Percentiles rank a stretch among this genome's conserved stretches.
Conservation (phyloP, 495 filamentous ascomycete species). For the Letharia columbiana region DNA sequence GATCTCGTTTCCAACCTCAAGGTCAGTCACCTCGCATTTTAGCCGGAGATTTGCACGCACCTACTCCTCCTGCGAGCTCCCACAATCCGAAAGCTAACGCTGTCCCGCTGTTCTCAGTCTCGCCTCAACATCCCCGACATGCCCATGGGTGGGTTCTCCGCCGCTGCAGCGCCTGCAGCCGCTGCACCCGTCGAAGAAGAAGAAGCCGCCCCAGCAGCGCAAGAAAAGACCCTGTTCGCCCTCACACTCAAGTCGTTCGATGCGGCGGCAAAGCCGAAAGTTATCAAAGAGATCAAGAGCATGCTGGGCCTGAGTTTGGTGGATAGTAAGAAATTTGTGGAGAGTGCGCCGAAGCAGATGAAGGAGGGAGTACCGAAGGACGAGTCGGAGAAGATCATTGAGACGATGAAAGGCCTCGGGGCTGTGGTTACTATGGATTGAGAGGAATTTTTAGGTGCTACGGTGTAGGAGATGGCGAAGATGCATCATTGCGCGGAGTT, state of each 20-base stretch:
- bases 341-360: constrained; percentile 93
- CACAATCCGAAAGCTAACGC: constrained; percentile 14
- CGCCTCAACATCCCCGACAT: constrained; percentile 97
- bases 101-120: constrained; percentile 45
- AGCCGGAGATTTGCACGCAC: not conserved
- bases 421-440: constrained; percentile 87
- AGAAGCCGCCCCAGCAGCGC: constrained; percentile 66
- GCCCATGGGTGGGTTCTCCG: constrained; percentile 78
- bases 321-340: constrained; percentile 99
- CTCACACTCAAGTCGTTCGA: constrained; percentile 88
- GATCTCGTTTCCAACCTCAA: constrained; percentile 89
- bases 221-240: constrained; percentile 97
- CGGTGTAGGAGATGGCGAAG: not conserved
- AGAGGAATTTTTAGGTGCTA: constrained; percentile 14
- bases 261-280: constrained; percentile 81
- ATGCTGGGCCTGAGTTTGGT: constrained; percentile 92
- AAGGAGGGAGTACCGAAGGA: constrained; percentile 98
- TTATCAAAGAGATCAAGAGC: constrained; percentile 99
- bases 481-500: constrained; percentile 9
- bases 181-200: constrained; percentile 69
- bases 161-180: constrained; percentile 48
- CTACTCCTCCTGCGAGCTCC: not conserved
- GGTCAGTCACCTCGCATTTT: constrained; percentile 39
- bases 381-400: constrained; percentile 96
- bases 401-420: constrained; percentile 83